A percentile compares a stretch with the other conserved stretches of the same genome.
Evolutionary conservation across 768 basidiomycete species (phyloP).

Genomic region (Xerocomellus chrysenteron): DNA sequence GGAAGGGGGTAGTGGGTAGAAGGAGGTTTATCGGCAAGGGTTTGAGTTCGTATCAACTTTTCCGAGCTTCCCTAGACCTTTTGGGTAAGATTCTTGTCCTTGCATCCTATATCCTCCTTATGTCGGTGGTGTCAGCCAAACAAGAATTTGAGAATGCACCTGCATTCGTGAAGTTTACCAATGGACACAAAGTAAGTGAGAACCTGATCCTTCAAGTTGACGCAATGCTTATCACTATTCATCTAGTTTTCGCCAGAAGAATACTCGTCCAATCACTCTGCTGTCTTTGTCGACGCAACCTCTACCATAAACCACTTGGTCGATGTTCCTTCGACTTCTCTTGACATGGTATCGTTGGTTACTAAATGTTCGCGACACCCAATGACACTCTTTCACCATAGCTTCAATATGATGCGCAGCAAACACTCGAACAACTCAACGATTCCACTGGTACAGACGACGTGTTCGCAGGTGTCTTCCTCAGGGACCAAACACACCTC

Average conservation of each 20-base stretch:
- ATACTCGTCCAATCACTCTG: conserved; percentile 48
- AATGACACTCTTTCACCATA: conserved; percentile 30
- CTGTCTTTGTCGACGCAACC: conserved; percentile 76
- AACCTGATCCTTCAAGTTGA: neutral
- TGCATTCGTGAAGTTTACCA: conserved; percentile 56
- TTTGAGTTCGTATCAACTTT: conserved; percentile 87
- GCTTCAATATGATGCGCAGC: conserved; percentile 74
- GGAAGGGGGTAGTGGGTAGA: conserved; percentile 29
- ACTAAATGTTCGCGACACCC: neutral
- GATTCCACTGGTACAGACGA: conserved; percentile 47
- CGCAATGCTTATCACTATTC: neutral
- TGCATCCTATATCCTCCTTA: conserved; percentile 6
- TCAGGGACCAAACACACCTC: conserved; percentile 66
- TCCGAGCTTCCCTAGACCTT: conserved; percentile 82
- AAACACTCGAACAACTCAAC: conserved; percentile 68
- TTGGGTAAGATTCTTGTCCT: conserved; percentile 51
- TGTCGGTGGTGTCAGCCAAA: conserved; percentile 49
- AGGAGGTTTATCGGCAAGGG: conserved; percentile 72
- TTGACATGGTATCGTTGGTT: conserved; percentile 61
- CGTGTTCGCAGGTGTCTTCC: conserved; percentile 68
- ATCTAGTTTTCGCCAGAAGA: conserved; percentile 58
- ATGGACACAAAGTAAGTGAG: conserved; percentile 52
- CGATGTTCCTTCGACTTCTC: conserved; percentile 70
- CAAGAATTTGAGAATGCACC: conserved; percentile 61
- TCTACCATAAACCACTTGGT: conserved; percentile 77